Conservation (phyloP, 495 filamentous ascomycete species). For the Xylaria flabelliformis region DNA sequence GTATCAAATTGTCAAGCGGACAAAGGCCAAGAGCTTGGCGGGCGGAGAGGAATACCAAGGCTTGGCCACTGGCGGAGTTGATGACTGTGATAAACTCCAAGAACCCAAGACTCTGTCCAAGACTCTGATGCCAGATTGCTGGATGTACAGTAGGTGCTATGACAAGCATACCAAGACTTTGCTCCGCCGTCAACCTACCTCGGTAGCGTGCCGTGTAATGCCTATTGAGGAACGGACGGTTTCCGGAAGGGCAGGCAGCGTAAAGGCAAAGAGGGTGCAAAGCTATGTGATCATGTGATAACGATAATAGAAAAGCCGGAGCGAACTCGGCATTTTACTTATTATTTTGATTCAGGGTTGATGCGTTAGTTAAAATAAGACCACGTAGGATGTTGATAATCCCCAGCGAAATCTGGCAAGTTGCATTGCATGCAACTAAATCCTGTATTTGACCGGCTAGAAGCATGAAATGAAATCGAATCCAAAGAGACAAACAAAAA, state of each 20-base stretch:
- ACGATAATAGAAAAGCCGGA: neutral
- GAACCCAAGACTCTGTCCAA: conserved; percentile 19
- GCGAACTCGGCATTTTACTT: neutral
- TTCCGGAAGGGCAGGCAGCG: neutral
- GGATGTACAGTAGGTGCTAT: neutral
- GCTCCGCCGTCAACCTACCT: neutral
- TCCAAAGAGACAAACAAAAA: neutral
- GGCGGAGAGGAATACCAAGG: conserved; percentile 47
- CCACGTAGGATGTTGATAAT: neutral
- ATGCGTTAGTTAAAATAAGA: neutral
- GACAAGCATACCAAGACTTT: conserved; percentile 13
- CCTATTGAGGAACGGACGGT: conserved; percentile 9
- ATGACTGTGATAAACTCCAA: conserved; percentile 21
- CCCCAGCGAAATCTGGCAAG: neutral
- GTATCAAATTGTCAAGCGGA: conserved; percentile 18
- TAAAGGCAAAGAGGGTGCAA: neutral
- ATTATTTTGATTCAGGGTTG: neutral
- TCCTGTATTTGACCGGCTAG: neutral
- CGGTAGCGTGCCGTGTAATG: neutral
- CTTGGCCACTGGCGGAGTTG: conserved; percentile 41
- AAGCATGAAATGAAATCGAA: conserved; percentile 1
- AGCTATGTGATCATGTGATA: neutral
- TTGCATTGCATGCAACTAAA: neutral
- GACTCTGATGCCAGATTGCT: conserved; percentile 21
- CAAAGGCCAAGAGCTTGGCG: conserved; percentile 43